phyloP scores from a whole-genome alignment of 805 yeast species.

The Cyberlindnera petersonii region DNA sequence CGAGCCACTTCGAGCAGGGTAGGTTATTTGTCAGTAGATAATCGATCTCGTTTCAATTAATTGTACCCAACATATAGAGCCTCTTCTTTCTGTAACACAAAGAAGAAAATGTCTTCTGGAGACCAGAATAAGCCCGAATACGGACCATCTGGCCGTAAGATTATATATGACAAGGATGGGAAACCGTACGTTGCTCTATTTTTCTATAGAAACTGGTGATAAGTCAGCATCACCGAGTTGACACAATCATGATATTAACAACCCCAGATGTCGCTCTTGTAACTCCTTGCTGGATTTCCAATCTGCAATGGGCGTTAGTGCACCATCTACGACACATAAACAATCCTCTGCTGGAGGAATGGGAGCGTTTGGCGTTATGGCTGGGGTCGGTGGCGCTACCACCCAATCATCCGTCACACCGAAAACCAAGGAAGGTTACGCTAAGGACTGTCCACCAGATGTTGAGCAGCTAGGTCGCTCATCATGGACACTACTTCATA shows the following conservation, averaged over 20 bases:
- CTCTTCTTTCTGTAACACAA: too few species aligned
- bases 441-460: slow-evolving; percentile 78
- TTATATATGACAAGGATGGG: slow-evolving; percentile 82
- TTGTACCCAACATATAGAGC: too few species aligned
- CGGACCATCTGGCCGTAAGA: slow-evolving; percentile 62
- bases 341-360: slow-evolving; percentile 7
- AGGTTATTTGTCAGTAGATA: background rate
- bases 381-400: slow-evolving; percentile 10
- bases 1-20: too few species aligned
- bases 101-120: slow-evolving; percentile 3
- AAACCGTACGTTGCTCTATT: slow-evolving; percentile 95
- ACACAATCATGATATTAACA: slow-evolving; percentile 3
- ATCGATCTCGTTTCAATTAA: too few species aligned
- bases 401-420: slow-evolving; percentile 17
- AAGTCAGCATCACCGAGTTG: background rate
- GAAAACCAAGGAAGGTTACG: slow-evolving; percentile 28
- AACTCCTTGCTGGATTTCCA: slow-evolving; percentile 79
- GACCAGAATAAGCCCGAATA: slow-evolving; percentile 34
- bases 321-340: background rate
- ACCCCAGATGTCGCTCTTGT: slow-evolving; percentile 69
- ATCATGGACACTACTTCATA: slow-evolving; percentile 89
- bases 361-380: slow-evolving; percentile 9
- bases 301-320: slow-evolving; percentile 40
- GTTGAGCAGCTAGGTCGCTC: slow-evolving; percentile 75
- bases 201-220: background rate